Percentiles rank a stretch among this genome's conserved stretches.
Evolutionary conservation across 768 basidiomycete species (phyloP).

Genomic region (Lyophyllum decastes): DNA sequence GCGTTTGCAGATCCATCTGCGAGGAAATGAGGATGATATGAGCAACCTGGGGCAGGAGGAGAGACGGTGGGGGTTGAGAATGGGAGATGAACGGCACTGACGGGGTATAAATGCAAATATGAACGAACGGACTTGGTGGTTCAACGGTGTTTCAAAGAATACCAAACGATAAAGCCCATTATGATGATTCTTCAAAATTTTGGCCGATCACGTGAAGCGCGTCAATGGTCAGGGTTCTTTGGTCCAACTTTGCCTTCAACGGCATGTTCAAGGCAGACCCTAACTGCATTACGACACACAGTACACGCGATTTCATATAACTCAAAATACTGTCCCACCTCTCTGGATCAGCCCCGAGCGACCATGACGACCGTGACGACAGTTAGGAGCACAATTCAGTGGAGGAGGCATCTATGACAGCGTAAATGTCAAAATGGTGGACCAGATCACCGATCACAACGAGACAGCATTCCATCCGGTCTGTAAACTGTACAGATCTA

Average conservation of each 20-base stretch:
- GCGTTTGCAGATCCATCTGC: conserved; percentile 71
- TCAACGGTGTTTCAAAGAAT: conserved; percentile 3
- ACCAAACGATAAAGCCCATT: conserved; percentile 3
- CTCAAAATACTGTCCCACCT: not conserved
- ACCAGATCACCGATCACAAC: not conserved
- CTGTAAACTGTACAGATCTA: not conserved
- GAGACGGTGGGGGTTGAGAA: not conserved
- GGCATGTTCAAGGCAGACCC: not conserved
- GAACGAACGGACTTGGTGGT: conserved; percentile 2
- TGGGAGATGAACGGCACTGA: conserved; percentile 3
- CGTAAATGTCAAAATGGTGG: not conserved
- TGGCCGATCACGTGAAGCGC: conserved; percentile 18
- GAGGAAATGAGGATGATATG: not conserved
- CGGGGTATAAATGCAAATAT: conserved; percentile 19
- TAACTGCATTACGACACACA: not conserved
- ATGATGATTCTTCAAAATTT: conserved; percentile 19
- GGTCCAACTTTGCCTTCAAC: not conserved
- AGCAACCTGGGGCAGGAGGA: not conserved
- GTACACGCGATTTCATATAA: not conserved
- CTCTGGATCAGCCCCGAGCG: not conserved
- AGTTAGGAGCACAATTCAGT: not conserved
- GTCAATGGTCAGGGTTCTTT: not conserved
- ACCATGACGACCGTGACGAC: not conserved
- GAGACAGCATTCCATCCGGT: not conserved
- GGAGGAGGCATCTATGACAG: not conserved